Evolutionary conservation across 2,329 filamentous ascomycete species (phyloP), one percentile per base, ranked within the genome.

Genomic region (Aspergillus oerlinghausenensis): DNA sequence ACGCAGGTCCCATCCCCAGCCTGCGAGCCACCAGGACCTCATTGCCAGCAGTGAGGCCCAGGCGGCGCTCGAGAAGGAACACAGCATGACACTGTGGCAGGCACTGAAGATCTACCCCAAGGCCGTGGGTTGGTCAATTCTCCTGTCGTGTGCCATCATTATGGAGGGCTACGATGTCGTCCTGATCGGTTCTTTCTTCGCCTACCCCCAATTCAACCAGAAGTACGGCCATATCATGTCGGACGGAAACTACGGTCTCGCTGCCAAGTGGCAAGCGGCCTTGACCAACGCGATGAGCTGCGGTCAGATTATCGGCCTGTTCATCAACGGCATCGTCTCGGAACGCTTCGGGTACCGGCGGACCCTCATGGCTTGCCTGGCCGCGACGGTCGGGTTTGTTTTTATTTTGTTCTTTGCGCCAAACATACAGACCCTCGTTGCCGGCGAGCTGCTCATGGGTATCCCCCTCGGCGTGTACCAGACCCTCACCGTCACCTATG

Each of bases 101-200:
- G 67, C 63, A 40, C 21, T 67, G 19, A 55, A 52, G 50, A 51
- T 58, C 9, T 68, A 66, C 70, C 91, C 90, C 56, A 93, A 95
- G 77, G 92, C 92, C 23, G 87, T 95, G 55, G 82, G 78, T 23
- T 96, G 90, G 90, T 90, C 87, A 65, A 68, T 96, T 51, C 78
- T 95, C 57, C 92, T 96, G 72, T 93, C 88, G 17, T 93, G 90
- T 0, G 92, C 88, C 70, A 94, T 96, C 68, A 85, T 84, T 66
- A 96, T 96, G 92, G 91, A 96, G 73, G 91, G 90, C 35, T 95
- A 92, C 76, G 90, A 96, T 69, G 80, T 94, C 56, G 87, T 84
- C 66, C 78, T 95, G 54, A 84, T 94, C 66, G 90, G 88, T 77
- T 92, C 92, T 73, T 91, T 94, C 69, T 92, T 84, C 76, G 75